phyloP scores from a whole-genome alignment of 805 yeast genomes.

The Isabelozyma pseudorhagii region DNA sequence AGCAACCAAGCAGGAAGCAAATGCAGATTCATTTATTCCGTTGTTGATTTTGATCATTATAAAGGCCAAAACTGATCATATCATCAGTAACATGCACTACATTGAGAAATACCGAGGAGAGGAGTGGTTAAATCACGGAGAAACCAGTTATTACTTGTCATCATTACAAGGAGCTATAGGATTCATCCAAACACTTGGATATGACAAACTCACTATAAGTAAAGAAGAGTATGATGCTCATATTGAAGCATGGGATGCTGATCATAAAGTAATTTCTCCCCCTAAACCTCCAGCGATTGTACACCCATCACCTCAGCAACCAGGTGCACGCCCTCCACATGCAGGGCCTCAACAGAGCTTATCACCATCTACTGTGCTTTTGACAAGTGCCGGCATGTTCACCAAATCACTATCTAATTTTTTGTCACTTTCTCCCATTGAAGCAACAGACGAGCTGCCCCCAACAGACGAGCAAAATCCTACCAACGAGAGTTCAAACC shows the following conservation, averaged over 20 bases:
- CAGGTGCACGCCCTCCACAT: not conserved
- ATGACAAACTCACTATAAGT: conserved; percentile 56
- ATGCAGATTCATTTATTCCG: conserved; percentile 95
- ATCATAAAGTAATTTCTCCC: conserved; percentile 12
- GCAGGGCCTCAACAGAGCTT: conserved; percentile 9
- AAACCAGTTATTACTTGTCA: conserved; percentile 85
- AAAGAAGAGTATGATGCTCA: conserved; percentile 58
- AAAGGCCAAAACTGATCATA: conserved; percentile 58
- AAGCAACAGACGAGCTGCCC: conserved; percentile 9
- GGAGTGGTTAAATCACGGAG: conserved; percentile 73
- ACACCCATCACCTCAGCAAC: conserved; percentile 19
- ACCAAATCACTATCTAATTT: conserved; percentile 46
- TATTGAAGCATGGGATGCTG: conserved; percentile 49
- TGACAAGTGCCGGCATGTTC: conserved; percentile 49
- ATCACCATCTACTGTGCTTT: conserved; percentile 37
- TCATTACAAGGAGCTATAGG: conserved; percentile 87
- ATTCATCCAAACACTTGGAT: conserved; percentile 63
- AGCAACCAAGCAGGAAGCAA: conserved; percentile 63
- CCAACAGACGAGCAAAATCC: not conserved
- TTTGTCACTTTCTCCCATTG: conserved; percentile 32
- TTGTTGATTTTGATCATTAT: conserved; percentile 75
- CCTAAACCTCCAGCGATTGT: conserved; percentile 7
- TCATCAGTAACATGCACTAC: conserved; percentile 79
- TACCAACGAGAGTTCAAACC: not conserved
- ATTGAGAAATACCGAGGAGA: conserved; percentile 81